Conservation (phyloP, 176 grass and related monocot genomes). For the Oropetium thomaeum region DNA sequence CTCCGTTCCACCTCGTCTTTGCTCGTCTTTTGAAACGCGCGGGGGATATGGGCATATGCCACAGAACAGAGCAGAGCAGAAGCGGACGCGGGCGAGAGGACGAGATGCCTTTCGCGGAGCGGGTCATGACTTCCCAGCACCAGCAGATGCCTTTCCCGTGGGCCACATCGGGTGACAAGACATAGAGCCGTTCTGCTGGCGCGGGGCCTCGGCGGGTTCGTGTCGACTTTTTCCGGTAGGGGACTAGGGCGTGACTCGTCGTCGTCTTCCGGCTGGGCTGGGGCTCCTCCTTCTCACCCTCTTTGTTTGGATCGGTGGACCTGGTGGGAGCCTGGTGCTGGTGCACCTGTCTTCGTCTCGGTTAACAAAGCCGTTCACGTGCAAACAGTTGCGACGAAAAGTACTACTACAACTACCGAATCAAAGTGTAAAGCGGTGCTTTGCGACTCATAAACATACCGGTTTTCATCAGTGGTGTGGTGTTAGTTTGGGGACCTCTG, state of each 20-base stretch:
- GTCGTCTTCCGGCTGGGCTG: neutral
- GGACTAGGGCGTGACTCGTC: neutral
- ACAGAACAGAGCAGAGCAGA: no score
- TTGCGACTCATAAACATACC: neutral
- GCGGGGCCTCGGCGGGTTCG: neutral
- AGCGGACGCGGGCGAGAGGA: neutral
- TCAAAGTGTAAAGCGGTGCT: neutral
- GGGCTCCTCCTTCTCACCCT: no score
- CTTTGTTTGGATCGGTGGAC: slow-evolving; percentile 16
- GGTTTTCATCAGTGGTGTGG: neutral
- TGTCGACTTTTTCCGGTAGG: neutral
- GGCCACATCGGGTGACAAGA: slow-evolving; percentile 37
- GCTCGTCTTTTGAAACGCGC: slow-evolving; percentile 28
- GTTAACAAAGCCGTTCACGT: neutral
- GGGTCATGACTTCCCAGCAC: neutral
- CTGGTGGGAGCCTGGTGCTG: neutral
- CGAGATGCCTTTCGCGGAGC: slow-evolving; percentile 13
- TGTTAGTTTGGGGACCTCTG: neutral
- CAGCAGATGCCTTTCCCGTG: neutral
- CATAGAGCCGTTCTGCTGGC: slow-evolving; percentile 42
- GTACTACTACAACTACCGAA: no score
- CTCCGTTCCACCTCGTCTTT: neutral
- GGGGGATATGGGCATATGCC: no score
- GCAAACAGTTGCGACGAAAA: neutral
- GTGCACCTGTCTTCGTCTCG: neutral